Evolutionary conservation across 2,329 filamentous ascomycete species (phyloP), one percentile per base, ranked within the genome.

Genomic region (Akanthomyces lecanii): DNA sequence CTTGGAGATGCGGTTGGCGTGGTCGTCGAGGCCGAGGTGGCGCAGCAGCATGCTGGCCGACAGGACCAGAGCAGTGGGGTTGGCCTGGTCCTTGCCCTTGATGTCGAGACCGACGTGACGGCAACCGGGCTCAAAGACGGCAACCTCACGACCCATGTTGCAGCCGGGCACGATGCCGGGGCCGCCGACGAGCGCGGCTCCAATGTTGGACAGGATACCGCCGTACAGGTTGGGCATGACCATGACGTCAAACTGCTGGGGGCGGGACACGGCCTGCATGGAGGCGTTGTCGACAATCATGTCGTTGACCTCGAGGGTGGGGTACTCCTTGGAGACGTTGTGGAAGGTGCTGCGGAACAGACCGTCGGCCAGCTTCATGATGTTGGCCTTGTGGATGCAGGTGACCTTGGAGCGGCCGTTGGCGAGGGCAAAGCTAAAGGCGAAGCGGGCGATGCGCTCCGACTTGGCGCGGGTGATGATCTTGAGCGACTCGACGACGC

Each of bases 261-360:
- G 95, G 69, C 87, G 86, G 70, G 91, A 93, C 71, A 99, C 95
- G 76, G 92, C 96, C 84, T 99, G 95, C 95, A 99, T 99, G 74
- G 91, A 96, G 74, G 95, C 95, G 80, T 99, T 99, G 83, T 99
- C 95, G 79, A 99, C 95, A 78, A 99, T 99, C 94, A 99, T 97
- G 82, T 99, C 95, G 84, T 96, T 96, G 76, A 89, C 89, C 84
- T 97, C 91, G 71, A 99, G 85, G 67, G 91, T 96, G 65, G 95
- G 94, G 83, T 95, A 99, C 78, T 97, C 92, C 83, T 96, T 90
- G 69, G 92, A 91, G 70, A 95, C 88, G 73, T 88, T 85, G 83
- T 96, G 92, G 85, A 98, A 96, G 70, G 95, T 98, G 82, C 89
- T 94, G 78, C 95, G 90, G 91, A 99, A 99, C 63, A 99, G 90